Evolutionary conservation across 352 stramenopile genomes (phyloP), one percentile per base, ranked within the genome.

Genomic region (Halophytophthora polymorphica): DNA sequence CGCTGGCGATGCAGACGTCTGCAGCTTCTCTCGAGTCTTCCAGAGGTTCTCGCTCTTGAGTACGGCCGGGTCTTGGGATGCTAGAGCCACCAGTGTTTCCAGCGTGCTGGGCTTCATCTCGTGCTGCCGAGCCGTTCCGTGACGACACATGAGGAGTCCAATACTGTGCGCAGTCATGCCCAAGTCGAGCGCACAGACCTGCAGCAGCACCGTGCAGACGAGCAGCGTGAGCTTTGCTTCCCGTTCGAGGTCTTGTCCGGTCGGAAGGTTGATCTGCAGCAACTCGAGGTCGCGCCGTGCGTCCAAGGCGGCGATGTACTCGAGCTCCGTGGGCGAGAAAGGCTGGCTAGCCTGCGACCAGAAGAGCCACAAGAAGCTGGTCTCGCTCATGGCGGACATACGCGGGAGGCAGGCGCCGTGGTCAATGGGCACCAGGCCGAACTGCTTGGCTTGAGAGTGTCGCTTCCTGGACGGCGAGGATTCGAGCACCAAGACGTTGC

Each of bases 321-420:
- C 47, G 12, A 59, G 53, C 0, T 56, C 69, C 6, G 40, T 22
- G 0, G 23, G 13, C 3, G 50, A 65, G 45, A 92, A 88, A 1
- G 76, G 69, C 14, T 59, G 28, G 46, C 72, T 73, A 1, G 81
- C 68, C 54, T 91, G 81, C 1, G 77, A 63, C 81, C 83, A 94
- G 21, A 64, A 55, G 10, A 90, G 53, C 83, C 83, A 94, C 37
- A 74, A 52, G 39, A 90, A 88, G 34, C 63, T 78, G 17, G 78
- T 87, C 50, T 91, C 77, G 4, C 66, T 66, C 13, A 88, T 61
- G 3, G 61, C 44, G 2, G 56, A 53, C 1, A 82, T 49, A 8
- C 63, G 61, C 0, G 84, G 84, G 17, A 95, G 62, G 21, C 75
- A 91, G 13, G 76, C 77, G 8, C 80, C 84, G 51, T 95, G 84